Conservation (phyloP, 371 early-diverging fungal species). For the Apophysomyces trapeziformis region DNA sequence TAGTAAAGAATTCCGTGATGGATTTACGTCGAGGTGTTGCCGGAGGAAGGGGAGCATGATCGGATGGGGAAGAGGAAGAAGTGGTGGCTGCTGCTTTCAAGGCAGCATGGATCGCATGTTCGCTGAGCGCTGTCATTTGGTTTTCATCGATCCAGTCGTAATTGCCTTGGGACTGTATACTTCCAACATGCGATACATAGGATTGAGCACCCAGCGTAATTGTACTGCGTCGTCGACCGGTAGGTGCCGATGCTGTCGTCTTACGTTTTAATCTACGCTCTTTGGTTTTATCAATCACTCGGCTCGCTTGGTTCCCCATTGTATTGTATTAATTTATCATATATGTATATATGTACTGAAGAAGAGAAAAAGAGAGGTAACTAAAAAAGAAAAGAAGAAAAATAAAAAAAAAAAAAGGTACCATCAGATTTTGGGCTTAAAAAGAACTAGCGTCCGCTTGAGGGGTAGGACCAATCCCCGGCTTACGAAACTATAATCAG, state of each 20-base stretch:
- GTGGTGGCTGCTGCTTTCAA: conserved; percentile 20
- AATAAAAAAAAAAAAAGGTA: conserved; percentile 13
- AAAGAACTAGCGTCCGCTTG: neutral
- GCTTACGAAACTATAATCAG: conserved; percentile 6
- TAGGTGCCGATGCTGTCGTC: conserved; percentile 7
- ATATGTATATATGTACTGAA: neutral
- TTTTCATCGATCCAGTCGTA: conserved; percentile 53
- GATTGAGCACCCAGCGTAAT: conserved; percentile 36
- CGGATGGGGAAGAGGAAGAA: conserved; percentile 5
- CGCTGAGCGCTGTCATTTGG: conserved; percentile 27
- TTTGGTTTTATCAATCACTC: conserved; percentile 37
- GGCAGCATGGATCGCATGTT: conserved; percentile 27
- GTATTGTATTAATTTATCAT: neutral
- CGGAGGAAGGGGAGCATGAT: conserved; percentile 14
- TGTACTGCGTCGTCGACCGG: conserved; percentile 41
- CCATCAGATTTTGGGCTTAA: conserved; percentile 5
- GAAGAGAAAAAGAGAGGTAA: conserved; percentile 12
- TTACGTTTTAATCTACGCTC: conserved; percentile 31
- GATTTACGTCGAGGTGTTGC: conserved; percentile 44
- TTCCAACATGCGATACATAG: conserved; percentile 26
- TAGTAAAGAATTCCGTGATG: conserved; percentile 50
- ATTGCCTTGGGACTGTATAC: conserved; percentile 32
- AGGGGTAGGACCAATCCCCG: conserved; percentile 7
- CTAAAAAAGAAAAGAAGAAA: conserved; percentile 13
- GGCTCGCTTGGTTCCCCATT: conserved; percentile 55